Evolutionary conservation across 352 stramenopile species (phyloP).

Genomic region (Phytophthora multivora): DNA sequence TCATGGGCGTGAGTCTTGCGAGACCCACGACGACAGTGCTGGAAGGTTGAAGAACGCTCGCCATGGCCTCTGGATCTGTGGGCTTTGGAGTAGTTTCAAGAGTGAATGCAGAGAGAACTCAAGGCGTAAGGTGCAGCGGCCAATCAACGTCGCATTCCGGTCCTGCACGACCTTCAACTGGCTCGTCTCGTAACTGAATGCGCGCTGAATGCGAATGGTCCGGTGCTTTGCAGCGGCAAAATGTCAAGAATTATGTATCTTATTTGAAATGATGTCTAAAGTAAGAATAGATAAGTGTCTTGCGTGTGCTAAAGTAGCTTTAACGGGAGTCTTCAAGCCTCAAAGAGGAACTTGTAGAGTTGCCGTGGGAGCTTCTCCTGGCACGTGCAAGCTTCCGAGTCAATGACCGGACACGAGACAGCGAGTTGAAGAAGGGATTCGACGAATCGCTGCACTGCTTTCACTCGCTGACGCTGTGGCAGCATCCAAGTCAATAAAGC

Average conservation of each 20-base stretch:
- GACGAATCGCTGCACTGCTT: conserved; percentile 31
- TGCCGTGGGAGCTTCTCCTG: conserved; percentile 12
- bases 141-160: conserved; percentile 4
- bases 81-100: conserved; percentile 5
- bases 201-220: conserved; percentile 11
- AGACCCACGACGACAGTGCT: conserved; percentile 9
- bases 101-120: conserved; percentile 1
- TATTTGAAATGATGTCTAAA: conserved; percentile 3
- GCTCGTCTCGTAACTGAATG: conserved; percentile 15
- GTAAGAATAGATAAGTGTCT: neutral
- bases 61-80: neutral
- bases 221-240: conserved; percentile 7
- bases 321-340: conserved; percentile 6
- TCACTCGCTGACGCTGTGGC: conserved; percentile 25
- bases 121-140: too few relatives aligned
- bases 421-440: conserved; percentile 31
- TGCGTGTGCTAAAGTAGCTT: too few relatives aligned
- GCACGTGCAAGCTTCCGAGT: conserved; percentile 21
- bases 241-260: neutral
- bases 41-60: neutral
- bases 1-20: conserved; percentile 12
- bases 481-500: conserved; percentile 28
- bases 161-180: conserved; percentile 4
- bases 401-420: conserved; percentile 15
- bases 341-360: conserved; percentile 3